Conservation (phyloP, 2,329 filamentous ascomycete genomes). For the Aspergillus quadricinctus region DNA sequence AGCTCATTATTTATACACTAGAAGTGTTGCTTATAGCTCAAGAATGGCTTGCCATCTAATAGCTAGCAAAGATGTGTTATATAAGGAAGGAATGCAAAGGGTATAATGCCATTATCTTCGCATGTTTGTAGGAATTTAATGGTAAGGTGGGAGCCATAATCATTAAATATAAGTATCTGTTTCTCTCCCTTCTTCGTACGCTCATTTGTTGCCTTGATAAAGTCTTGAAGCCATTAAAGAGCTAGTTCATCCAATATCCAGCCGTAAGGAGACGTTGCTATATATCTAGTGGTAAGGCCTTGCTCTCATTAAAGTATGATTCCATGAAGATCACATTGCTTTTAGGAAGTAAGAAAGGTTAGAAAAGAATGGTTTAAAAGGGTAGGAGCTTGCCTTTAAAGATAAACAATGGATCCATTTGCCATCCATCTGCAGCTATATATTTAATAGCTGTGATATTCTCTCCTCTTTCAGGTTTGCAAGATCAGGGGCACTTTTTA, state of each 20-base stretch:
- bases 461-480: not conserved
- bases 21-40: not conserved
- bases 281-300: not conserved
- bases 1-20: not conserved
- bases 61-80: not conserved
- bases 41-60: not conserved
- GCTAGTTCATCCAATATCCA: slow-evolving; percentile 1
- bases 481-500: not conserved
- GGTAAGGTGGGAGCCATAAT: not conserved
- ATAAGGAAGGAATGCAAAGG: not conserved
- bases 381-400: not conserved
- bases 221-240: not conserved
- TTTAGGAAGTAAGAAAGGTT: too few species aligned
- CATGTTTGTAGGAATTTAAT: not conserved
- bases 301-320: not conserved
- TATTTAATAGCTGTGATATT: not conserved
- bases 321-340: not conserved
- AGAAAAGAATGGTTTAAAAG: too few species aligned
- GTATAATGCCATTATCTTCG: not conserved
- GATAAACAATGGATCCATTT: not conserved
- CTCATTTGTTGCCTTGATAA: not conserved
- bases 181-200: not conserved
- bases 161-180: not conserved
- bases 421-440: not conserved
- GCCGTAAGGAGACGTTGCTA: not conserved